A percentile compares a stretch with the other conserved stretches of the same genome.
phyloP scores from a whole-genome alignment of 257 asterid species.

The Nicotiana tabacum region DNA sequence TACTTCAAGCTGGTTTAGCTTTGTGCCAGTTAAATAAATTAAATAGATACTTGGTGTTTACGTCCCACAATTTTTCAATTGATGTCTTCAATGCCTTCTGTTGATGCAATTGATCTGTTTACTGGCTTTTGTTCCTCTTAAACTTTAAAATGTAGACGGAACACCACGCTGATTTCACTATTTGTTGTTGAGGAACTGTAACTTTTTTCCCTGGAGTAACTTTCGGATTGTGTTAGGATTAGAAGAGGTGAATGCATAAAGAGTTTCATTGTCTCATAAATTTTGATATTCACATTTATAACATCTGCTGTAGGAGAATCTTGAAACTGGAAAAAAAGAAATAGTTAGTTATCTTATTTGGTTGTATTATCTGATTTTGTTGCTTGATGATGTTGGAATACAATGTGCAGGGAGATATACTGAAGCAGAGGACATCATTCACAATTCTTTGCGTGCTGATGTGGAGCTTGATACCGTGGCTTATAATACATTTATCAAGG shows the following conservation, averaged over 20 bases:
- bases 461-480: slow-evolving; percentile 91
- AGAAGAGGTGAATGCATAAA: background rate
- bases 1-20: background rate
- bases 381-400: slow-evolving; percentile 10
- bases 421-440: slow-evolving; percentile 56
- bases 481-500: slow-evolving; percentile 86
- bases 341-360: background rate
- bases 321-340: background rate
- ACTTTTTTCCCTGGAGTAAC: background rate
- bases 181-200: background rate
- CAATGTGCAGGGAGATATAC: slow-evolving; percentile 53
- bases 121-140: background rate
- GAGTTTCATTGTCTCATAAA: background rate
- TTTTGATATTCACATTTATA: background rate
- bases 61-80: background rate
- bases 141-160: background rate
- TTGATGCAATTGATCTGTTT: background rate
- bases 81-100: background rate
- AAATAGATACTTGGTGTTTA: background rate
- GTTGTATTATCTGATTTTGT: slow-evolving; percentile 7
- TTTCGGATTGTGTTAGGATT: background rate
- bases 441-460: slow-evolving; percentile 42
- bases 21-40: background rate
- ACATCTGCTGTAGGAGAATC: background rate
- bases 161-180: background rate